These are phyloP conservation scores for Monosporascus sp. DNA, from an alignment of 2,329 filamentous ascomycete genomes.

Conservation along the genomic window DNA sequence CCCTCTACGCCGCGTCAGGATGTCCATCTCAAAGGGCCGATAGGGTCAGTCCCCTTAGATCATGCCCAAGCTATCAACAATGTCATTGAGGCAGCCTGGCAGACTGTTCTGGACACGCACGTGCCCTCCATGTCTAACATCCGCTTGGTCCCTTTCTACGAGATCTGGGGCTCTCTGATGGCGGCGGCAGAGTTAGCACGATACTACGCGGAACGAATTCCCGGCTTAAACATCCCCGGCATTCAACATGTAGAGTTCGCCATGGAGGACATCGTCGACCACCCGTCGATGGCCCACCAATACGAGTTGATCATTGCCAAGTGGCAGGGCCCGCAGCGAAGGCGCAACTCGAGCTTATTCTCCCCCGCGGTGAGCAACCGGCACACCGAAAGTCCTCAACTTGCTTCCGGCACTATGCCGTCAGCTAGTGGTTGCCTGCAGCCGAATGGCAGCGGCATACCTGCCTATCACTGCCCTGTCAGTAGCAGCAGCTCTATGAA, in stretches of 20 bases:
- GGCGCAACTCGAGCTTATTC: constrained; percentile 14
- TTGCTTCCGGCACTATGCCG: too few species aligned
- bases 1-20: constrained; percentile 18
- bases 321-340: constrained; percentile 15
- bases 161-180: constrained; percentile 45
- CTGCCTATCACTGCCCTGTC: not conserved
- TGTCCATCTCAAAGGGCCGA: constrained; percentile 13
- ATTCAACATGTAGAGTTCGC: constrained; percentile 31
- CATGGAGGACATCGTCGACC: constrained; percentile 44
- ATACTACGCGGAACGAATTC: constrained; percentile 38
- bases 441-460: not conserved
- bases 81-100: constrained; percentile 40
- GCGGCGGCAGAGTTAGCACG: constrained; percentile 42
- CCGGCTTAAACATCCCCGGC: constrained; percentile 30
- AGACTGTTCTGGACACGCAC: constrained; percentile 35
- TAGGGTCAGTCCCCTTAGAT: constrained; percentile 31
- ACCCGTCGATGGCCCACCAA: constrained; percentile 46
- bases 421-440: too few species aligned
- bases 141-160: constrained; percentile 44
- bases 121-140: constrained; percentile 36
- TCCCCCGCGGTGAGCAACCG: not conserved
- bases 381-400: not conserved
- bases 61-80: constrained; percentile 36
- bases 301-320: constrained; percentile 35
- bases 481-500: constrained; percentile 21